Conservation (phyloP, 495 filamentous ascomycete species). For the Hypoxylon lienhwacheense region DNA sequence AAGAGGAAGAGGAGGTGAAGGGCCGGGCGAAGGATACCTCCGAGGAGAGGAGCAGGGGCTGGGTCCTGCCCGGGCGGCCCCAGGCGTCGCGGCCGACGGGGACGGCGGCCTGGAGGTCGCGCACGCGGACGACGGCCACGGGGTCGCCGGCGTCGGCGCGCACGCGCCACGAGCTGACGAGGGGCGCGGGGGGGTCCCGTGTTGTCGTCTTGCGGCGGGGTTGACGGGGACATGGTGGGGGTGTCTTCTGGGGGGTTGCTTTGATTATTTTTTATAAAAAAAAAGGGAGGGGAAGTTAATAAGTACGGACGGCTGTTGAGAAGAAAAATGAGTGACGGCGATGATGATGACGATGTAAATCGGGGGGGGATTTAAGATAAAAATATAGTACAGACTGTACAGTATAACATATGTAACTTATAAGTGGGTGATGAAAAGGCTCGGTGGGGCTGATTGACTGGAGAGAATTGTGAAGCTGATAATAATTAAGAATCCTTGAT, state of each 20-base stretch:
- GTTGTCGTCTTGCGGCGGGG: too few species aligned
- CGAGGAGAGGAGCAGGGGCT: constrained; percentile 58
- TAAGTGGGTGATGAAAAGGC: neutral
- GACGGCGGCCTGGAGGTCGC: constrained; percentile 52
- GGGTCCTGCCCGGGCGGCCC: constrained; percentile 51
- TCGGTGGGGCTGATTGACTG: neutral
- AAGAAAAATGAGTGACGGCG: too few species aligned
- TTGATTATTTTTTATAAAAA: constrained; percentile 21
- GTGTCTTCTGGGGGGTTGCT: neutral
- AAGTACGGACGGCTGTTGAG: neutral
- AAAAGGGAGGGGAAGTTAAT: too few species aligned
- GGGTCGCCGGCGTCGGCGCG: constrained; percentile 42
- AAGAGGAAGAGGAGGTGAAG: constrained; percentile 48
- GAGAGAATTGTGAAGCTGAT: too few species aligned
- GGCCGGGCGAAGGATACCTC: constrained; percentile 49
- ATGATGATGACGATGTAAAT: constrained; percentile 12
- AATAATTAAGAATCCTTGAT: too few species aligned
- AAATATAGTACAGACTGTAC: too few species aligned
- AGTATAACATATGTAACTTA: too few species aligned
- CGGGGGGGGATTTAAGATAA: constrained; percentile 29
- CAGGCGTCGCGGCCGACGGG: constrained; percentile 57
- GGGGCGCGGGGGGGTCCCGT: constrained; percentile 25
- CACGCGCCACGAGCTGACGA: constrained; percentile 40
- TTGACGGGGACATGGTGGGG: too few species aligned
- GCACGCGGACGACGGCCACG: constrained; percentile 49